Evolutionary conservation across 78 protist genomes (phyloP), one percentile per base, ranked within the genome.

Genomic region (Dictyostelium capitatum): DNA sequence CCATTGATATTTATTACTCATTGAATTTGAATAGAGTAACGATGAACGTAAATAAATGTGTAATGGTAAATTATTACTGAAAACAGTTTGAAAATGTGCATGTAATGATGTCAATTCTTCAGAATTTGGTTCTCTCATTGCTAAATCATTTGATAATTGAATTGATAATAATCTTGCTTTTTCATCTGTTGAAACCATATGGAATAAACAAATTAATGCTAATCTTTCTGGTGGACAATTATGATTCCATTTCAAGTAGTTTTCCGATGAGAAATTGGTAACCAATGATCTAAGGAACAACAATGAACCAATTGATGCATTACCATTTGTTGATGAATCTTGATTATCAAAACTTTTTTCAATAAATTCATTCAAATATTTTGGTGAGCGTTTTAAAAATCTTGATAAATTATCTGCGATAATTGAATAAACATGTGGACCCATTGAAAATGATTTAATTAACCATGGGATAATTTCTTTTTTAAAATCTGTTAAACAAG

Each of bases 181-280:
- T 32, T 37, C 65, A 75, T 85, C 56, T 30, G 32, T 56, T 37
- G 92, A 85, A 59, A 54, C 74, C 92, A 85, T 85, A 48, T 85
- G 92, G 59, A 85, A 59, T 41, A 85, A 57, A 57, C 70, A 37
- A 3, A 82, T 28, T 15, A 64, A 53, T 37, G 75, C 80, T 47
- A 85, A 41, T 28, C 92, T 51, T 62, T 85, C 92, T 0, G 92
- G 92, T 75, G 57, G 75, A 59, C 92, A 85, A 28, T 85, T 59
- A 30, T 85, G 92, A 25, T 30, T 20, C 92, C 92, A 85, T 11
- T 30, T 37, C 11, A 37, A 9, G 28, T 74, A 57, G n/a, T 57
- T 43, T 30, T 85, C 70, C 10, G 70, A 28, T 46, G 92, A 73
- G n/a, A 85, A 85, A 75, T 75, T 65, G 1, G 28, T 25, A 10